These are phyloP conservation scores for Solanum gandarillasii DNA, from an alignment of 257 asterid species.

Conservation along the genomic window DNA sequence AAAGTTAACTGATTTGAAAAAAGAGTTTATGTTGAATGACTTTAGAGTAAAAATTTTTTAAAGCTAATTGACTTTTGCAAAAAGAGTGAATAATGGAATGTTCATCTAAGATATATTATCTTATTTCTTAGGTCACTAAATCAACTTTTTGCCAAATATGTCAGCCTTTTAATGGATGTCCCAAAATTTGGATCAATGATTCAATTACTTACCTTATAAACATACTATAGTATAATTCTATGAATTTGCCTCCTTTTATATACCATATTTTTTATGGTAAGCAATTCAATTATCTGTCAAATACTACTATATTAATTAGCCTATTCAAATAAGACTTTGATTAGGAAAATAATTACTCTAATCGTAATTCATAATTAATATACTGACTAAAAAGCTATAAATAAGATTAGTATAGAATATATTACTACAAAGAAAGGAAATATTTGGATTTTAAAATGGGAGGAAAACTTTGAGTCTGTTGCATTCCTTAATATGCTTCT, in stretches of 20 bases:
- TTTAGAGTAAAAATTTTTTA: rapidly evolving
- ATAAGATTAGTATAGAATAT: not conserved
- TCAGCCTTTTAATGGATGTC: not conserved
- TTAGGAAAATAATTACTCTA: not conserved
- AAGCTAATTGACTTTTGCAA: not conserved
- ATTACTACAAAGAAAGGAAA: not conserved
- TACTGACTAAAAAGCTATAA: not conserved
- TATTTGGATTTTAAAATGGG: not conserved
- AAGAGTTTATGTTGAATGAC: too few relatives aligned
- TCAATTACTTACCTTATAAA: not conserved
- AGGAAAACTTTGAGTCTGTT: not conserved
- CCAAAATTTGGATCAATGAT: not conserved
- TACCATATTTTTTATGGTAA: not conserved
- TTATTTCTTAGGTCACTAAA: not conserved
- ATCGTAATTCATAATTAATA: not conserved
- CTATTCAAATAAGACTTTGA: not conserved
- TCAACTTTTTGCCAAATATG: not conserved
- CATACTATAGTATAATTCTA: not conserved
- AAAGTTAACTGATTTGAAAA: not conserved
- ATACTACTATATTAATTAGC: not conserved
- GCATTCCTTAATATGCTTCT: not conserved
- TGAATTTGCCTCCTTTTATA: not conserved
- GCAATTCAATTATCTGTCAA: not conserved
- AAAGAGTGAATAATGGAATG: too few relatives aligned
- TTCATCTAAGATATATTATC: not conserved